These are phyloP conservation scores for Nitzschia inconspicua DNA, from an alignment of 108 stramenopile species.

Conservation along the genomic window DNA sequence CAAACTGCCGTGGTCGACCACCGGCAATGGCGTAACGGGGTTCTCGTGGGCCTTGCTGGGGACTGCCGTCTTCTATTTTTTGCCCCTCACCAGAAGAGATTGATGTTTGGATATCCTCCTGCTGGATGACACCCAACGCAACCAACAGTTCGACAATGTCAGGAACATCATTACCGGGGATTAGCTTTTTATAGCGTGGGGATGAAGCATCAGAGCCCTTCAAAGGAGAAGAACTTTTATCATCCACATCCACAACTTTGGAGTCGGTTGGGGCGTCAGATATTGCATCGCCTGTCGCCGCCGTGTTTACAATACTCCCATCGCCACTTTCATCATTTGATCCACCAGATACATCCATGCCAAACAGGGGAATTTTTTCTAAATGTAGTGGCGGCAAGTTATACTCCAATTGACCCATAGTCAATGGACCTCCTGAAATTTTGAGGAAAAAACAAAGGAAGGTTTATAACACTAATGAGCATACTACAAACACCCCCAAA, in stretches of 20 bases:
- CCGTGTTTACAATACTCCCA: too few relatives aligned
- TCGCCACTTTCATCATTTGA: too few relatives aligned
- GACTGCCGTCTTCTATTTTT: background rate
- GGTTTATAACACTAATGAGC: background rate
- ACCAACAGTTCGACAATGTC: slow-evolving; percentile 27
- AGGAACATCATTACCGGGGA: background rate
- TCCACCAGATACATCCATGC: too few relatives aligned
- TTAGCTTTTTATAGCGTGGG: background rate
- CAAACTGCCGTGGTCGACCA: slow-evolving; percentile 15
- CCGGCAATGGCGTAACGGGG: slow-evolving; percentile 15
- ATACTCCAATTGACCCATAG: slow-evolving; percentile 33
- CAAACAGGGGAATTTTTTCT: slow-evolving; percentile 6
- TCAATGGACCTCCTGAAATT: slow-evolving; percentile 31
- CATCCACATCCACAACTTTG: too few relatives aligned
- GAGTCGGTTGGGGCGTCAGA: too few relatives aligned
- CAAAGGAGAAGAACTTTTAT: too few relatives aligned
- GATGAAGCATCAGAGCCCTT: background rate
- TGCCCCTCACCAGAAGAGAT: too few relatives aligned
- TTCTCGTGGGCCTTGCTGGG: background rate
- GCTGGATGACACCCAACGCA: slow-evolving; percentile 18
- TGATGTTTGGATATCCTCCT: slow-evolving; percentile 1
- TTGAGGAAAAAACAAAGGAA: background rate
- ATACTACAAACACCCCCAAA: background rate
- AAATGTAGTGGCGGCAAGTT: slow-evolving; percentile 29
- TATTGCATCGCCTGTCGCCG: too few relatives aligned